Evolutionary conservation across 768 basidiomycete genomes (phyloP), one percentile per base, ranked within the genome.

Genomic region (Strobilomyces dryophilus): DNA sequence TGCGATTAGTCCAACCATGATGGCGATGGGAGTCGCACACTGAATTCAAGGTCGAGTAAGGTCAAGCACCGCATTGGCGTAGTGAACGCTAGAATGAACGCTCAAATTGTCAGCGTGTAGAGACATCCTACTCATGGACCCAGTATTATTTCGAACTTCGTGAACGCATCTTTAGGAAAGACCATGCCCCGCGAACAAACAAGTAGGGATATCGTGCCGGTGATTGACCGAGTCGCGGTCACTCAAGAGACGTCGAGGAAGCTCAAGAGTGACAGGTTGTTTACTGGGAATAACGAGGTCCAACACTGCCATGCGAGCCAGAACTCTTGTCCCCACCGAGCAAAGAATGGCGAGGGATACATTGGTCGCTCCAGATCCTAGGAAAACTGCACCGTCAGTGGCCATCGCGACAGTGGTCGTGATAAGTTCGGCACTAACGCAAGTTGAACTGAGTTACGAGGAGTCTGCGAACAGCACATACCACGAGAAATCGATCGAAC

Each of bases 11-110:
- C 71, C 73, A 41, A 75, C 66, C 56, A 76, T 63, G 57, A 77
- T 78, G 7, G 76, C 74, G 34, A 77, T 68, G 7, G 77, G 76
- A 20, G 73, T 76, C 12, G 74, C 73, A 62, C 5, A 40, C 71
- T n/a, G 74, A 73, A 40, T 73, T 72, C 7, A 75, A 64, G 0
- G 71, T 73, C 65, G 24, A 4, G 24, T 24, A 24, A 24, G 15
- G 62, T 66, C 31, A 60, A 42, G 24, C 52, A 53, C 56, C 64
- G 60, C 62, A 68, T 68, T 8, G 66, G 62, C 17, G 43, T 45
- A 36, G 66, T 66, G 47, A 66, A 68, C 10, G 65, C 40, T 15
- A 63, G 29, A 36, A 66, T 58, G n/a, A 66, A 61, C 17, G 51
- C 64, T 61, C 61, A 66, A 29, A 39, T 14, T 4, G 26, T 50